Percentiles rank a stretch among this genome's conserved stretches.
Conservation (phyloP, 345 rosid genomes). For the Boechera stricta region DNA sequence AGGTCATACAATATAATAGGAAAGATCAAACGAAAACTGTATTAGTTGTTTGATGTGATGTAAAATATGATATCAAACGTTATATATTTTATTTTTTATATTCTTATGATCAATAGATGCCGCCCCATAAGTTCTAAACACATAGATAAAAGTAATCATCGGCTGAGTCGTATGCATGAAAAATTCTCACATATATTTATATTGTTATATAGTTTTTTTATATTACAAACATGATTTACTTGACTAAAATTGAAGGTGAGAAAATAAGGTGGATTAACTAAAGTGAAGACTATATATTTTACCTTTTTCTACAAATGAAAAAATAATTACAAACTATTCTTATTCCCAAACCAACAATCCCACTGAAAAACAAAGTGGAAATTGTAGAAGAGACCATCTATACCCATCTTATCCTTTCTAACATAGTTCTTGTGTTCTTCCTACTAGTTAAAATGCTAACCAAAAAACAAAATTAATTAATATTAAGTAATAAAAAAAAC, state of each 20-base stretch:
- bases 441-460: conserved; percentile 24
- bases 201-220: neutral
- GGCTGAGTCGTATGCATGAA: neutral
- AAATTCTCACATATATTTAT: neutral
- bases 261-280: conserved; percentile 13
- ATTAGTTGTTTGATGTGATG: conserved; percentile 23
- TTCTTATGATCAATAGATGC: neutral
- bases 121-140: conserved; percentile 5
- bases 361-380: conserved; percentile 71
- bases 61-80: neutral
- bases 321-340: conserved; percentile 53
- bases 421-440: conserved; percentile 34
- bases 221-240: conserved; percentile 2
- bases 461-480: neutral
- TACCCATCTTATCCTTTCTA: conserved; percentile 41
- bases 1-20: conserved; percentile 25
- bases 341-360: conserved; percentile 54
- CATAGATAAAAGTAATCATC: neutral
- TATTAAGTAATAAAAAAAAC: conserved; percentile 14
- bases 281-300: conserved; percentile 43
- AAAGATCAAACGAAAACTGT: conserved; percentile 20
- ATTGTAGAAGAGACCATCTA: conserved; percentile 41
- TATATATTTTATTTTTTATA: neutral
- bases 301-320: conserved; percentile 55
- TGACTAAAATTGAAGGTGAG: conserved; percentile 15